Conservation (phyloP, 306 rosid genomes). For the Vigna angularis region DNA sequence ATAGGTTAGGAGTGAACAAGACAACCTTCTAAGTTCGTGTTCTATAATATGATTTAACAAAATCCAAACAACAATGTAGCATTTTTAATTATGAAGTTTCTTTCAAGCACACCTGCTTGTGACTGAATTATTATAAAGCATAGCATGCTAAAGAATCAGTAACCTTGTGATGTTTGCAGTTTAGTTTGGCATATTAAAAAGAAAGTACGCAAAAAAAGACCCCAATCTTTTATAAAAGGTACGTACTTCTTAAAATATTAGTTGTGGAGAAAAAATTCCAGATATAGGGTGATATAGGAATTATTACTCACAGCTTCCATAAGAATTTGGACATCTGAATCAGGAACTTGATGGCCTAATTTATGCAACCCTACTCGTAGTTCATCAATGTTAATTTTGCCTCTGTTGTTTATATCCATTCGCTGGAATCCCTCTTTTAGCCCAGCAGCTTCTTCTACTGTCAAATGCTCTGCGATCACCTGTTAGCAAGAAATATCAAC, state of each 20-base stretch:
- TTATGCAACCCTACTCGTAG: constrained; percentile 81
- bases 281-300: constrained; percentile 27
- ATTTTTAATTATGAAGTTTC: constrained; percentile 21
- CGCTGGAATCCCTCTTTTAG: constrained; percentile 78
- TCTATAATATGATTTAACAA: not conserved
- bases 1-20: constrained; percentile 35
- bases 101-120: not conserved
- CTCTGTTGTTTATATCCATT: constrained; percentile 79
- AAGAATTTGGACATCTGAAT: constrained; percentile 74
- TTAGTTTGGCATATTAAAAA: constrained; percentile 18
- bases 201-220: not conserved
- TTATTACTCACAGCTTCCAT: constrained; percentile 91
- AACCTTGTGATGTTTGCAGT: not conserved
- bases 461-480: constrained; percentile 96
- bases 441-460: constrained; percentile 92
- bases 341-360: constrained; percentile 83
- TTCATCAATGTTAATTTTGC: constrained; percentile 84
- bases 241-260: not conserved
- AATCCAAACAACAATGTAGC: not conserved
- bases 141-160: not conserved
- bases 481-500: constrained; percentile 49
- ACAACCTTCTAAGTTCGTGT: not conserved
- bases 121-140: constrained; percentile 7
- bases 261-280: constrained; percentile 15
- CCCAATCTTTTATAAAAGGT: constrained; percentile 23